These are phyloP conservation scores for Eucalyptus curtisii DNA, from an alignment of 345 rosid species.

Conservation along the genomic window DNA sequence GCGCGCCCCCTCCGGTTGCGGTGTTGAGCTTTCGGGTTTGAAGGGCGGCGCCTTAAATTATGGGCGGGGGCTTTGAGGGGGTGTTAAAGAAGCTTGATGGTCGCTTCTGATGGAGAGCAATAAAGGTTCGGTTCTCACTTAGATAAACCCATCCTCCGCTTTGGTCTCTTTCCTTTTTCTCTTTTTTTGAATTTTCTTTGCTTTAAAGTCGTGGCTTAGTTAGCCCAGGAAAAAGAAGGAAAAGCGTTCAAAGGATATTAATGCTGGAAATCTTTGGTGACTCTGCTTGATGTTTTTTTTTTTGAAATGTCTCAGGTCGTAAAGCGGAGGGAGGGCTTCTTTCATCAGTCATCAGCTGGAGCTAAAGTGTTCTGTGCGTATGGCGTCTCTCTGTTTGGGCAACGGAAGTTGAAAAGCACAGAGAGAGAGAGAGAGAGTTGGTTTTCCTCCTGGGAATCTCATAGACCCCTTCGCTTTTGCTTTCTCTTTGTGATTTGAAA, in stretches of 20 bases:
- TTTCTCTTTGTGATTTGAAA: constrained; percentile 5
- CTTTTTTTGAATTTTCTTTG: background rate
- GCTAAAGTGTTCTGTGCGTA: background rate
- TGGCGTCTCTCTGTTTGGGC: background rate
- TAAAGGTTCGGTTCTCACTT: constrained; percentile 13
- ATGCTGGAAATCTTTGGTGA: background rate
- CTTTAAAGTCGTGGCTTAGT: background rate
- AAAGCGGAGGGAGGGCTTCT: constrained; percentile 8
- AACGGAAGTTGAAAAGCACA: background rate
- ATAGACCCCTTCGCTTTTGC: constrained; percentile 2
- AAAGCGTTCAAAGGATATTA: background rate
- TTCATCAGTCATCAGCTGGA: background rate
- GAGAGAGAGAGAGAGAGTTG: background rate
- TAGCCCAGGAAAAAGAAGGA: background rate
- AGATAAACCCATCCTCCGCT: background rate
- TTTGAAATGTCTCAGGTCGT: constrained; percentile 17
- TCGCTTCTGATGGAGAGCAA: constrained; percentile 18
- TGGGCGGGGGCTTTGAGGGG: constrained; percentile 15
- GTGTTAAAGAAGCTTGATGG: constrained; percentile 15
- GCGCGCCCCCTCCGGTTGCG: background rate
- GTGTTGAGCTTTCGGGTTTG: background rate
- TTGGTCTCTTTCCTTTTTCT: background rate
- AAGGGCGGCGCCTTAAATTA: background rate
- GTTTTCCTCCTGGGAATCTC: background rate
- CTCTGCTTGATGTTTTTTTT: background rate